Evolutionary conservation across 768 basidiomycete species (phyloP).

Genomic region (Suillus luteus): DNA sequence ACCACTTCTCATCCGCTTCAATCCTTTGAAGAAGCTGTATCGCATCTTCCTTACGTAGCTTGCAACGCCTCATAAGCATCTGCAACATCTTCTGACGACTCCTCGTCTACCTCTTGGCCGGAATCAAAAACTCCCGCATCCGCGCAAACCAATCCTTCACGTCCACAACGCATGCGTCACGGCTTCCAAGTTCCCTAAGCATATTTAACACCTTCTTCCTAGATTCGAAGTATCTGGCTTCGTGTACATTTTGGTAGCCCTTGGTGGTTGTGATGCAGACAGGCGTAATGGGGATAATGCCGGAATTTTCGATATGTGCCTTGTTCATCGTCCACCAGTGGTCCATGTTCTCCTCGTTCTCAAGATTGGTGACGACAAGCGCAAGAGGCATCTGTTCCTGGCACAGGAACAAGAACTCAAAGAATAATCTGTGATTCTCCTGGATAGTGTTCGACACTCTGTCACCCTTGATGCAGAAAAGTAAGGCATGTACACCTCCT

Average conservation of each 20-base stretch:
- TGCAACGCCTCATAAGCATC: constrained; percentile 29
- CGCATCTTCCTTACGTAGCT: constrained; percentile 21
- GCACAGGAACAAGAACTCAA: no score
- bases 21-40: constrained; percentile 24
- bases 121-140: neutral
- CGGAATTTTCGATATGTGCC: no score
- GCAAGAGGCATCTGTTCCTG: no score
- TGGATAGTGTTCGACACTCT: constrained; percentile 28
- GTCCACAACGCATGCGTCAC: neutral
- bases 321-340: no score
- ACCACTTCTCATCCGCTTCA: neutral
- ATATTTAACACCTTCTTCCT: constrained; percentile 27
- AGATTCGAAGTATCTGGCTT: constrained; percentile 20
- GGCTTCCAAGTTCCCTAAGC: constrained; percentile 8
- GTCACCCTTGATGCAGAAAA: constrained; percentile 36
- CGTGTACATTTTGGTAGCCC: neutral
- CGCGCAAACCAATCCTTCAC: neutral
- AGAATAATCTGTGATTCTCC: no score
- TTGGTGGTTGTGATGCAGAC: neutral
- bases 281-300: no score
- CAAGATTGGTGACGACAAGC: no score
- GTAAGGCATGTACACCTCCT: constrained; percentile 42
- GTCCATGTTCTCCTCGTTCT: no score
- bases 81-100: neutral
- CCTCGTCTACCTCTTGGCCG: neutral